Evolutionary conservation across 371 early-diverging fungal genomes (phyloP).

Genomic region (Rhizopus stolonifer): DNA sequence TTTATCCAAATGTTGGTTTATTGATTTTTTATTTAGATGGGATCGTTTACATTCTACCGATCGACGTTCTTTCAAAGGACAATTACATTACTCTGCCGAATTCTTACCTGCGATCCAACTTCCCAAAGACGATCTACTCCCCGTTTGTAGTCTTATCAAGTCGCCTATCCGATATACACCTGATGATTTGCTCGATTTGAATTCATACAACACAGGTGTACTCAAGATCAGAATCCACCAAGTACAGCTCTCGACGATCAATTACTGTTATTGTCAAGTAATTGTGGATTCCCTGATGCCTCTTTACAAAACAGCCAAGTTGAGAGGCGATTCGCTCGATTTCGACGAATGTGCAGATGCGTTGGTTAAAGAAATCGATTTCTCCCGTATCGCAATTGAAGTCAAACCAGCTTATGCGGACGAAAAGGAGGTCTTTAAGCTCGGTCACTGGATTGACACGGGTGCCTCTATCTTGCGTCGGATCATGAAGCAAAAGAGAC

Average conservation of each 20-base stretch:
- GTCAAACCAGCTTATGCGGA: slow-evolving; percentile 21
- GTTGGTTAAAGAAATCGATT: slow-evolving; percentile 37
- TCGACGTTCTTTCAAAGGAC: slow-evolving; percentile 58
- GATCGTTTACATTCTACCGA: slow-evolving; percentile 60
- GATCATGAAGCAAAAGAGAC: slow-evolving; percentile 5
- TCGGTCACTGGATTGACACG: slow-evolving; percentile 22
- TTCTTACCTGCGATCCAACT: slow-evolving; percentile 66
- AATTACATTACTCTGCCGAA: slow-evolving; percentile 62
- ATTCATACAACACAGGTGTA: slow-evolving; percentile 29
- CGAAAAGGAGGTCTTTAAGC: slow-evolving; percentile 15
- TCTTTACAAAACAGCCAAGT: too few relatives aligned
- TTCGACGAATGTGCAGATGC: slow-evolving; percentile 36
- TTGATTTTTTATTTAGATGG: slow-evolving; percentile 44
- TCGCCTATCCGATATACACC: slow-evolving; percentile 20
- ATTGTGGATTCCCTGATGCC: too few relatives aligned
- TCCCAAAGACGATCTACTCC: slow-evolving; percentile 26
- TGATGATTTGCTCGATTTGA: slow-evolving; percentile 20
- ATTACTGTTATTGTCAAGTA: too few relatives aligned
- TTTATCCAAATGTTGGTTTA: too few relatives aligned
- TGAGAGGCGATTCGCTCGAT: slow-evolving; percentile 14
- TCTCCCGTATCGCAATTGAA: slow-evolving; percentile 25
- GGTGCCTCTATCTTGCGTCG: slow-evolving; percentile 21
- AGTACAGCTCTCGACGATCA: too few relatives aligned
- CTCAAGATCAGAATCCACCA: slow-evolving; percentile 30
- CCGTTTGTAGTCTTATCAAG: too few relatives aligned